phyloP scores from a whole-genome alignment of 495 filamentous ascomycete genomes.

The Aspergillus indologenus region DNA sequence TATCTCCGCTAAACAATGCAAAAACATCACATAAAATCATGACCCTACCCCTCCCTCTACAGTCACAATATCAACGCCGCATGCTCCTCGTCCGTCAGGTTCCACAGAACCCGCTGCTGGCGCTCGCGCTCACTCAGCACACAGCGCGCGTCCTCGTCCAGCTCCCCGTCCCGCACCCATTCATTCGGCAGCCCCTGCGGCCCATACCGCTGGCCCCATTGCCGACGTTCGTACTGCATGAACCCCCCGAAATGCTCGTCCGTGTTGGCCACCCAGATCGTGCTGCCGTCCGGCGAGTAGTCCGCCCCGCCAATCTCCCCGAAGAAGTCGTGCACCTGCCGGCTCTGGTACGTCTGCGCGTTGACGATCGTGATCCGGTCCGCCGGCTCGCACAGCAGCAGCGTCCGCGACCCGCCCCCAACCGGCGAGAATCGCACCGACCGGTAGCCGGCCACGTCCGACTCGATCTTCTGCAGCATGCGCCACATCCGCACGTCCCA shows the following conservation, averaged over 20 bases:
- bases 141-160: constrained; percentile 38
- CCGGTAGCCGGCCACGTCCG: constrained; percentile 76
- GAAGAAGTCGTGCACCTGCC: constrained; percentile 80
- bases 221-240: constrained; percentile 65
- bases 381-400: constrained; percentile 79
- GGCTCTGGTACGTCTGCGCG: constrained; percentile 60
- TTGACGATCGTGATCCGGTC: constrained; percentile 80
- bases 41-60: background rate
- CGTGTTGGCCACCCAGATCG: constrained; percentile 69
- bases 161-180: constrained; percentile 34
- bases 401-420: constrained; percentile 67
- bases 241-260: constrained; percentile 77
- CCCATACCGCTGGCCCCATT: constrained; percentile 40
- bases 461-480: constrained; percentile 59
- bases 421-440: constrained; percentile 78
- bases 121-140: constrained; percentile 33
- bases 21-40: background rate
- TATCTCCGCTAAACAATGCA: constrained; percentile 1
- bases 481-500: constrained; percentile 81
- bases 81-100: constrained; percentile 35
- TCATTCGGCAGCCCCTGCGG: constrained; percentile 34
- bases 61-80: constrained; percentile 32
- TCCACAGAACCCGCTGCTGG: constrained; percentile 32
- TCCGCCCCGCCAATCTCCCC: constrained; percentile 79
- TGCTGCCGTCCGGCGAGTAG: constrained; percentile 67